Conservation (phyloP, 768 basidiomycete species). For the Piloderma croceum region DNA sequence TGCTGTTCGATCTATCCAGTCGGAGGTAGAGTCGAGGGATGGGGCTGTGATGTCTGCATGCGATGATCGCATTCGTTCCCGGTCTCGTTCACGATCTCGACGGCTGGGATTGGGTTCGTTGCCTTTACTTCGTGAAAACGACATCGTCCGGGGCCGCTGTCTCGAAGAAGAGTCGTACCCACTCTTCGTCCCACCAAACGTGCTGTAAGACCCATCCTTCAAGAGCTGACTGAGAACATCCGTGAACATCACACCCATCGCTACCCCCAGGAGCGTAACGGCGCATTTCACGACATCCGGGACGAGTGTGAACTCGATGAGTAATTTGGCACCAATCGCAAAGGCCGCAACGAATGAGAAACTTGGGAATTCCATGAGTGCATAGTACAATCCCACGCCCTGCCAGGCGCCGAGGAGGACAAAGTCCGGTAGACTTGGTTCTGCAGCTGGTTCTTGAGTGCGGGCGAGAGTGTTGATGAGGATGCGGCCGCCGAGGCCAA, state of each 20-base stretch:
- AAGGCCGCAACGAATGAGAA: constrained; percentile 53
- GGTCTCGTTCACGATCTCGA: background rate
- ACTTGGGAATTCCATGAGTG: constrained; percentile 48
- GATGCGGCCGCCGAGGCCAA: constrained; percentile 72
- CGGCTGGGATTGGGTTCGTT: background rate
- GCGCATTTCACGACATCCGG: constrained; percentile 52
- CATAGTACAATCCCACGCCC: constrained; percentile 67
- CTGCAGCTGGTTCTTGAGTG: constrained; percentile 29
- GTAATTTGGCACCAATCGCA: constrained; percentile 55
- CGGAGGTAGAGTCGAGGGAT: constrained; percentile 67
- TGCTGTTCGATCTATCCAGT: constrained; percentile 52
- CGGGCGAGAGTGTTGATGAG: constrained; percentile 53
- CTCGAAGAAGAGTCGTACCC: too few species aligned
- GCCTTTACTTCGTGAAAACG: too few species aligned
- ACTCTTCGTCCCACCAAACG: too few species aligned
- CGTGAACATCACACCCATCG: constrained; percentile 63
- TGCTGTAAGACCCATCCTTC: constrained; percentile 36
- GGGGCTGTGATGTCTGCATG: constrained; percentile 56
- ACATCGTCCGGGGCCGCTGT: too few species aligned
- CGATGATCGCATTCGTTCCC: constrained; percentile 28
- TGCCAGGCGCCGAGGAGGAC: constrained; percentile 71
- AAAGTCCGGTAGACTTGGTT: constrained; percentile 47
- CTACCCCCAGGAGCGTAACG: constrained; percentile 60
- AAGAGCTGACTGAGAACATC: constrained; percentile 66
- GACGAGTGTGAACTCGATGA: constrained; percentile 52